Conservation (phyloP, 2,329 filamentous ascomycete genomes). For the Apiospora saccharicola region DNA sequence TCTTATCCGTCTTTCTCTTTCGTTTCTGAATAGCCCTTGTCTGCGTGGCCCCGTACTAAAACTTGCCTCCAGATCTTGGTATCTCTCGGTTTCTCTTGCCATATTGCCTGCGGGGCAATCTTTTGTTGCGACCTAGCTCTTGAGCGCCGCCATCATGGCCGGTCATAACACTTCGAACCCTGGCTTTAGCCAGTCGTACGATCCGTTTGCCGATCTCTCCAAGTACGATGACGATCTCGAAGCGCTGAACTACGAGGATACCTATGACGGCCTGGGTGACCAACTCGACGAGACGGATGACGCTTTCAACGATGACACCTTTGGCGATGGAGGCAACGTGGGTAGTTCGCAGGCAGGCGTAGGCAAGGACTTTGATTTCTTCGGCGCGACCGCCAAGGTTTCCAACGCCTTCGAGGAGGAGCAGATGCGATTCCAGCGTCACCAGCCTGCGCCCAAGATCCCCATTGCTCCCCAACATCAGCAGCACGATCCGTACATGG, state of each 20-base stretch:
- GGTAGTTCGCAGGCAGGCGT: constrained; percentile 58
- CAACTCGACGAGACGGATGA: constrained; percentile 91
- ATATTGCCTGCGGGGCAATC: neutral
- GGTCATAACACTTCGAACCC: constrained; percentile 73
- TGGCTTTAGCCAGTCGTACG: constrained; percentile 82
- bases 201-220: constrained; percentile 88
- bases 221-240: constrained; percentile 66
- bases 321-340: constrained; percentile 62
- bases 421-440: constrained; percentile 81
- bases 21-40: neutral
- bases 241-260: constrained; percentile 87
- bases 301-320: constrained; percentile 96
- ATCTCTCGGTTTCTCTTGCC: neutral
- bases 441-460: constrained; percentile 66
- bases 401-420: constrained; percentile 89
- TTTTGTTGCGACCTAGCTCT: neutral
- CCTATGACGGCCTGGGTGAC: constrained; percentile 93
- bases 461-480: constrained; percentile 43
- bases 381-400: constrained; percentile 88
- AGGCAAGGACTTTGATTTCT: constrained; percentile 97
- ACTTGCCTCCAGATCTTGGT: neutral
- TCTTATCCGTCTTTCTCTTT: neutral
- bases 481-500: constrained; percentile 42
- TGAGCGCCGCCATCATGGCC: constrained; percentile 48
- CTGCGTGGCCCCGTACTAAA: neutral